Conservation (phyloP, 2,329 filamentous ascomycete species). For the Ophiostoma piceae region DNA sequence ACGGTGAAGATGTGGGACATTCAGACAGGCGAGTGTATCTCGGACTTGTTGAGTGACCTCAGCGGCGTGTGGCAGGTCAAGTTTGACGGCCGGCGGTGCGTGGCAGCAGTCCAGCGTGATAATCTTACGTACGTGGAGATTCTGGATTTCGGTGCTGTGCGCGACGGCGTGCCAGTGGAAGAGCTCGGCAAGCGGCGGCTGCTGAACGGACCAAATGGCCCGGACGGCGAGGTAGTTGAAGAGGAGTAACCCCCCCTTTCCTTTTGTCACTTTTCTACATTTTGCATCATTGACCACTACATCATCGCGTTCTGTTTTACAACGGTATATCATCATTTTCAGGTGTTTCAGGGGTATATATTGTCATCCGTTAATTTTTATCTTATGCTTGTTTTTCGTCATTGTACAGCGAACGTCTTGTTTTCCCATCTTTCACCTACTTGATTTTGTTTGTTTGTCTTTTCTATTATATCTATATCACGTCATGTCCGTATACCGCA, state of each 20-base stretch:
- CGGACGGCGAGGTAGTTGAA: neutral
- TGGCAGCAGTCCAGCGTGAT: conserved; percentile 91
- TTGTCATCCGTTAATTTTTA: neutral
- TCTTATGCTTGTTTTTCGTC: neutral
- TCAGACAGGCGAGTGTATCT: conserved; percentile 81
- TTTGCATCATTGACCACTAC: neutral
- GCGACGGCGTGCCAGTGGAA: conserved; percentile 49
- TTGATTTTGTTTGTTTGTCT: neutral
- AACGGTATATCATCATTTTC: conserved; percentile 4
- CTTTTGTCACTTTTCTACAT: neutral
- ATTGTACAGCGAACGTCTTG: neutral
- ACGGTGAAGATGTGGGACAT: conserved; percentile 99
- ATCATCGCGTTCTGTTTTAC: neutral
- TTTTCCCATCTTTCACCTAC: neutral
- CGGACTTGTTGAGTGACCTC: conserved; percentile 86
- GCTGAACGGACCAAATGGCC: neutral
- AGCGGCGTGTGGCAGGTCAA: conserved; percentile 99
- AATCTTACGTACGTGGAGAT: conserved; percentile 96
- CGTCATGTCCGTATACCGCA: neutral
- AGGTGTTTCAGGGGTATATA: conserved; percentile 2
- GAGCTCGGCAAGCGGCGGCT: conserved; percentile 15
- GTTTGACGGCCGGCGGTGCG: conserved; percentile 91
- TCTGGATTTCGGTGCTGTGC: conserved; percentile 89
- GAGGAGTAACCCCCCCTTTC: neutral
- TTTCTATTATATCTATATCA: neutral